phyloP scores from a whole-genome alignment of 495 filamentous ascomycete genomes.

The Lophium mytilinum region DNA sequence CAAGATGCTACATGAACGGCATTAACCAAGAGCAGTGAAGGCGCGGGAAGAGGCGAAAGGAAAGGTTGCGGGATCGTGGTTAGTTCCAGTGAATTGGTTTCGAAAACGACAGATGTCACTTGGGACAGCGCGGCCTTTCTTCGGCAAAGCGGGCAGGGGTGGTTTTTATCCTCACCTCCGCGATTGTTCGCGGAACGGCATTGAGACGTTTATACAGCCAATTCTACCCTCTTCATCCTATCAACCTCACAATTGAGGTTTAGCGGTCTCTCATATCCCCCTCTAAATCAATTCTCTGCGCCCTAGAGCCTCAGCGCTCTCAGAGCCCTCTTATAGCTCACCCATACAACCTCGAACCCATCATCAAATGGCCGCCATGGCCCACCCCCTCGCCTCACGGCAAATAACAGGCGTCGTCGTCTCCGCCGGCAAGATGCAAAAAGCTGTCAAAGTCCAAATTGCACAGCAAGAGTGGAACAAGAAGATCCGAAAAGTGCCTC shows the following conservation, averaged over 20 bases:
- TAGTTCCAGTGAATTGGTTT: neutral
- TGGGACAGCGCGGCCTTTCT: neutral
- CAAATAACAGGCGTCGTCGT: conserved; percentile 50
- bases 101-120: neutral
- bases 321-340: neutral
- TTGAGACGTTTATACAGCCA: too few relatives aligned
- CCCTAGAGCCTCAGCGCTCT: too few relatives aligned
- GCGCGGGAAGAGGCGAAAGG: too few relatives aligned
- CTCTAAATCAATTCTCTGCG: too few relatives aligned
- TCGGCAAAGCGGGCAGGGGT: neutral
- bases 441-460: conserved; percentile 61
- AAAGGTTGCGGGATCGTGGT: too few relatives aligned
- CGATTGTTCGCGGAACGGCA: too few relatives aligned
- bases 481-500: conserved; percentile 34
- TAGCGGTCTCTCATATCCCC: too few relatives aligned
- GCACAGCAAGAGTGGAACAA: conserved; percentile 54
- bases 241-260: too few relatives aligned
- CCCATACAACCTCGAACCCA: neutral
- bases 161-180: too few relatives aligned
- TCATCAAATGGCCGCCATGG: neutral
- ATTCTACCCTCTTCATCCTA: too few relatives aligned
- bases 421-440: conserved; percentile 59
- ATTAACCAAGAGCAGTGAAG: neutral
- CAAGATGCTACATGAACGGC: conserved; percentile 17
- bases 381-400: neutral